Conservation (phyloP, 495 filamentous ascomycete genomes). For the Hypoxylon crocopeplum region DNA sequence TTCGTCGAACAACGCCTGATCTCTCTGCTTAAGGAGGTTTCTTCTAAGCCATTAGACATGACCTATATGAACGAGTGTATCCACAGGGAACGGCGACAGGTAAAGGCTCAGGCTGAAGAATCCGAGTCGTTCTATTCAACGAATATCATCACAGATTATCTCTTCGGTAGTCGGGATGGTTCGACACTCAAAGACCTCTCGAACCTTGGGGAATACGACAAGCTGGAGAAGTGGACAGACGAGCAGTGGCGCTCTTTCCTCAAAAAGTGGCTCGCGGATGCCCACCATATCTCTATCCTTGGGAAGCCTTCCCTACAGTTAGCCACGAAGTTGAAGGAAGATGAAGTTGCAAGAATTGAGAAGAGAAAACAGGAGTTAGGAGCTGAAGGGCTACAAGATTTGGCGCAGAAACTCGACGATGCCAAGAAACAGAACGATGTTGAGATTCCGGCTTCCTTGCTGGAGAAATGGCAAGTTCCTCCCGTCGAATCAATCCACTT, state of each 20-base stretch:
- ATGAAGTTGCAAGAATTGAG: conserved; percentile 68
- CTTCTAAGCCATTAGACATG: conserved; percentile 83
- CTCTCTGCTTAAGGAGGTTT: conserved; percentile 79
- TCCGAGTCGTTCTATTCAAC: conserved; percentile 77
- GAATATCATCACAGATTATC: conserved; percentile 85
- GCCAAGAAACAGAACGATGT: conserved; percentile 84
- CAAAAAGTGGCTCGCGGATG: conserved; percentile 83
- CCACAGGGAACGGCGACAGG: conserved; percentile 73
- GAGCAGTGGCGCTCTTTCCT: conserved; percentile 82
- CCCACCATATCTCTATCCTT: conserved; percentile 83
- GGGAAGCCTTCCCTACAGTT: conserved; percentile 79
- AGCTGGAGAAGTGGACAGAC: conserved; percentile 80
- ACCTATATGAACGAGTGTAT: conserved; percentile 86
- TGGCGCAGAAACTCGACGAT: conserved; percentile 76
- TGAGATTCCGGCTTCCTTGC: conserved; percentile 74
- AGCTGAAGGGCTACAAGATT: conserved; percentile 64
- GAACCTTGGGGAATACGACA: conserved; percentile 74
- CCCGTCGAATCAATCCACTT: conserved; percentile 89
- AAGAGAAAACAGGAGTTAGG: conserved; percentile 59
- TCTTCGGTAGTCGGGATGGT: conserved; percentile 87
- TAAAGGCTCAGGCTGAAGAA: conserved; percentile 79
- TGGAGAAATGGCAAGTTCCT: conserved; percentile 84
- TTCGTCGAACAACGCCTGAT: conserved; percentile 87
- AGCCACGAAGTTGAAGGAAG: conserved; percentile 73
- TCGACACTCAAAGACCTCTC: conserved; percentile 75